These are phyloP conservation scores for Leccinum variicolor DNA, from an alignment of 768 basidiomycete species.

Conservation along the genomic window DNA sequence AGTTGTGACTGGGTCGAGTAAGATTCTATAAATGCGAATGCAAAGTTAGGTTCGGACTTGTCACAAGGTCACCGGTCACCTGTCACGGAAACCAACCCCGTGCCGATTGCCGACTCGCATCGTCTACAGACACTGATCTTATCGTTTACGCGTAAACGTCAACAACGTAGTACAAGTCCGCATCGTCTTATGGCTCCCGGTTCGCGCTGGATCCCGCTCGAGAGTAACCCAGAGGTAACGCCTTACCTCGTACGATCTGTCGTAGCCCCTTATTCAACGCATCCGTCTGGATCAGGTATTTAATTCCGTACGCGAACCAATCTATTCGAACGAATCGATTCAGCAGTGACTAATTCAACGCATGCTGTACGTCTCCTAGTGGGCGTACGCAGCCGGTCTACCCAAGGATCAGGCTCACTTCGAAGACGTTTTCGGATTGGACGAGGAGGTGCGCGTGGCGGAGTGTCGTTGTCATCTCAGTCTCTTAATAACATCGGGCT, in stretches of 20 bases:
- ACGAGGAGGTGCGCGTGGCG: constrained; percentile 48
- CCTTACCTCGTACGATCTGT: background rate
- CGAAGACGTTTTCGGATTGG: constrained; percentile 71
- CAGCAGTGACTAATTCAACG: background rate
- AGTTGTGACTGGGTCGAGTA: background rate
- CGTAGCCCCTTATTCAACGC: constrained; percentile 5
- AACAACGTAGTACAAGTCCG: background rate
- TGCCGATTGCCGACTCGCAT: background rate
- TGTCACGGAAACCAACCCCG: background rate
- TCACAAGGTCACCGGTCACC: background rate
- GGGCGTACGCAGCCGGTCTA: constrained; percentile 69
- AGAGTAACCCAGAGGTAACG: constrained; percentile 63
- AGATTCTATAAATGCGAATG: background rate
- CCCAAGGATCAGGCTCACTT: constrained; percentile 49
- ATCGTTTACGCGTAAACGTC: background rate
- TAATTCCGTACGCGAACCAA: constrained; percentile 23
- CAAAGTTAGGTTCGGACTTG: background rate
- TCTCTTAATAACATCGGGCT: background rate
- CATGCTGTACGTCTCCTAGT: constrained; percentile 36
- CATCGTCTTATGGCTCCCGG: constrained; percentile 18
- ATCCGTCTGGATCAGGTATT: constrained; percentile 23
- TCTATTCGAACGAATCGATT: background rate
- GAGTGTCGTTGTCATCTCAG: background rate
- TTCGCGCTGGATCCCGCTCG: constrained; percentile 72
- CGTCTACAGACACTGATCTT: background rate